A percentile compares a stretch with the other conserved stretches of the same genome.
These are phyloP conservation scores for Volvox reticuliferus DNA, from an alignment of 139 green algal species.

Conservation along the genomic window DNA sequence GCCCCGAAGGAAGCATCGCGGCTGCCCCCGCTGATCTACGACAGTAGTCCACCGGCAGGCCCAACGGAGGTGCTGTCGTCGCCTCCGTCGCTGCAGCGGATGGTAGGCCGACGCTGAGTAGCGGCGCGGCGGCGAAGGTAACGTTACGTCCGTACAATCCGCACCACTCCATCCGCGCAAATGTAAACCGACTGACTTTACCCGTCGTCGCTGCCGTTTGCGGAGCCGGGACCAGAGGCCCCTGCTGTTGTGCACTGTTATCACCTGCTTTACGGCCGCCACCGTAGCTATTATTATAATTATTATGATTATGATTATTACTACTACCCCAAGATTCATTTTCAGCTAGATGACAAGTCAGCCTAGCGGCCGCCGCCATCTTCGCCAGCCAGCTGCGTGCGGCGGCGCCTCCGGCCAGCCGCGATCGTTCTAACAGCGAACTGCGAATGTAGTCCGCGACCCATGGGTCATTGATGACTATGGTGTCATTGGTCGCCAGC, in stretches of 20 bases:
- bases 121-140: neutral
- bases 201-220: neutral
- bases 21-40: too few species aligned
- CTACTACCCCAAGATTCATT: too few species aligned
- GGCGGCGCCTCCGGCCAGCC: slow-evolving; percentile 2
- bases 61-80: neutral
- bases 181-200: neutral
- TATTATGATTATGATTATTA: too few species aligned
- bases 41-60: neutral
- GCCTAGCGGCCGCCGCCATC: neutral
- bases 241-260: neutral
- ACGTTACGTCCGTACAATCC: neutral
- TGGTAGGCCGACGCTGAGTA: neutral
- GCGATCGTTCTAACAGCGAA: neutral
- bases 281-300: too few species aligned
- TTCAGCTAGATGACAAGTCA: neutral
- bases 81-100: neutral
- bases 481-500: neutral
- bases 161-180: neutral
- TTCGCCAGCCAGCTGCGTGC: neutral
- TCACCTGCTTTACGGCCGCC: neutral
- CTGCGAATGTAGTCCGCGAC: neutral
- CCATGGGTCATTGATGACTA: neutral
- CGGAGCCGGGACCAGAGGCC: too few species aligned
- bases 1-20: neutral